Evolutionary conservation across 2,329 filamentous ascomycete species (phyloP).

Genomic region (Exophiala sp.): DNA sequence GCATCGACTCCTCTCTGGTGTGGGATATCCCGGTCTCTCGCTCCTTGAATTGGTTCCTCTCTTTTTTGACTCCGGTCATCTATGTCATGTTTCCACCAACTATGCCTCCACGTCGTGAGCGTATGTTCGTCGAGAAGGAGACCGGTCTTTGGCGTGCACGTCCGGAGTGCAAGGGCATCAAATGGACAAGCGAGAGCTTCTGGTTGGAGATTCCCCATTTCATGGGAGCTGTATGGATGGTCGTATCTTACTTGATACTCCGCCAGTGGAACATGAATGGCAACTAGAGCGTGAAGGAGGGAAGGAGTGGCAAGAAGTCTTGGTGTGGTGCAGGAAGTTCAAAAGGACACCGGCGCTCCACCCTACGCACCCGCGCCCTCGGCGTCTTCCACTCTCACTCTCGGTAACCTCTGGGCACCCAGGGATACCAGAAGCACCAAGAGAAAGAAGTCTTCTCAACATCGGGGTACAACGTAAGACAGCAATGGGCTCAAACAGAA

Average conservation of each 20-base stretch:
- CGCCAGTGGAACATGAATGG: not conserved
- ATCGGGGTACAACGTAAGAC: not conserved
- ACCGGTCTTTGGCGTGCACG: conserved; percentile 11
- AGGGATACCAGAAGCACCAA: not conserved
- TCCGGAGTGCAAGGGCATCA: conserved; percentile 8
- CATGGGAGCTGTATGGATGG: conserved; percentile 8
- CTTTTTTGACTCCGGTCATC: conserved; percentile 17
- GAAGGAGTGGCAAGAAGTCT: not conserved
- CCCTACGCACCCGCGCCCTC: not conserved
- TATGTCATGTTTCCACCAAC: conserved; percentile 24
- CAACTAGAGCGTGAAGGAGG: not conserved
- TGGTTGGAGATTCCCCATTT: conserved; percentile 22
- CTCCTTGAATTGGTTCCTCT: conserved; percentile 15
- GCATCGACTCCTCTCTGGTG: conserved; percentile 9
- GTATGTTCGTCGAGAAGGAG: conserved; percentile 12
- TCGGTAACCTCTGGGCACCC: not conserved
- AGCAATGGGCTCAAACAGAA: not conserved
- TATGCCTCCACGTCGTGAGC: conserved; percentile 19
- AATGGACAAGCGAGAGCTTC: conserved; percentile 15
- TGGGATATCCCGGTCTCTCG: conserved; percentile 18
- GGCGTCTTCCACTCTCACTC: not conserved
- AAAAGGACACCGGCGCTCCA: conserved; percentile 2
- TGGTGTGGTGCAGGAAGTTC: too few relatives aligned
- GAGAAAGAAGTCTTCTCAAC: not conserved
- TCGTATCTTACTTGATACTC: not conserved